A percentile compares a stretch with the other conserved stretches of the same genome.
phyloP scores from a whole-genome alignment of 2,329 filamentous ascomycete species.

The Blastomyces gilchristii region DNA sequence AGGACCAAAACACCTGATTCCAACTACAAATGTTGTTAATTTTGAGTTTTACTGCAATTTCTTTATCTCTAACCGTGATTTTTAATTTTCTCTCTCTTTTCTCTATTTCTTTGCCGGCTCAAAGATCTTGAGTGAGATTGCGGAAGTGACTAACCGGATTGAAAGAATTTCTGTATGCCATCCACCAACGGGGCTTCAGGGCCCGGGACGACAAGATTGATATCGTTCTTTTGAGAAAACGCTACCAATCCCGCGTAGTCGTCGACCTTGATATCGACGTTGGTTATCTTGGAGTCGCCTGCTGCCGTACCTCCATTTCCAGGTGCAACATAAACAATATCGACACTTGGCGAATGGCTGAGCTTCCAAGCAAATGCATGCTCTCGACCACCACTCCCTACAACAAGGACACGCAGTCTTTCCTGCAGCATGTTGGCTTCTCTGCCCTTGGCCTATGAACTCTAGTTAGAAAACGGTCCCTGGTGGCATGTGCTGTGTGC shows the following conservation, averaged over 20 bases:
- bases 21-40: slow-evolving; percentile 35
- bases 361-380: slow-evolving; percentile 93
- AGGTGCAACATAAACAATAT: slow-evolving; percentile 57
- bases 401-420: slow-evolving; percentile 63
- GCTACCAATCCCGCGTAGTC: slow-evolving; percentile 68
- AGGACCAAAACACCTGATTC: slow-evolving; percentile 77
- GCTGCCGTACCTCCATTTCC: slow-evolving; percentile 81
- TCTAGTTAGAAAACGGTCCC: neutral
- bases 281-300: slow-evolving; percentile 56
- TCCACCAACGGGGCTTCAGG: slow-evolving; percentile 91
- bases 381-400: slow-evolving; percentile 90
- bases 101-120: neutral
- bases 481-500: neutral
- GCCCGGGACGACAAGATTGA: slow-evolving; percentile 81
- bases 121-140: neutral
- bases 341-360: slow-evolving; percentile 66
- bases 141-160: slow-evolving; percentile 34
- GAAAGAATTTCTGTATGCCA: slow-evolving; percentile 77
- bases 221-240: slow-evolving; percentile 59
- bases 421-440: slow-evolving; percentile 31
- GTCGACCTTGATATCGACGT: slow-evolving; percentile 61
- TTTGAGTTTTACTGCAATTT: neutral
- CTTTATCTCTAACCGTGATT: neutral
- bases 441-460: slow-evolving; percentile 11
- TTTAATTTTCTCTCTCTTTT: neutral